Base-by-base conservation (phyloP, 495 filamentous ascomycete species). In the Annulohypoxylon bovei region DNA sequence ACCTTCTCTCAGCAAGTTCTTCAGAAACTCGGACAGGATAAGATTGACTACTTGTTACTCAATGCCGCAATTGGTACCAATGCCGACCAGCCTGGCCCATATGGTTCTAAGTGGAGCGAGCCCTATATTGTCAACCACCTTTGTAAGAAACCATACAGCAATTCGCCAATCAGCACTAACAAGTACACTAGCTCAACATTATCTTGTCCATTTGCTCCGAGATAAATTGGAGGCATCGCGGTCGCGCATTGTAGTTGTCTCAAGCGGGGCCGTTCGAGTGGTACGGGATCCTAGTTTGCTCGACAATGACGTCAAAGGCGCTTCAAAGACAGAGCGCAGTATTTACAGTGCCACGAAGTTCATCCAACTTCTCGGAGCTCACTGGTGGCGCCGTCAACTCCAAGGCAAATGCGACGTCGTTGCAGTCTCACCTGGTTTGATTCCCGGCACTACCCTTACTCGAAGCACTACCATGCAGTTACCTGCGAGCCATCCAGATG, bases 381-480 rank as follows among this genome's bases (percentile, higher is more conserved):
- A 84, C 50, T 84, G 81, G 81, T 84, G 82, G 82, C 81, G 81
- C 12, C 79, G 82, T n/a, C 72, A 82, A 59, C 74, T 84, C 14
- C 54, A 70, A 30, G 80, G 70, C 6, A 67, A 69, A 49, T 79
- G 75, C 53, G 32, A 62, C 6, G 78, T 84, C 4, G 78, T 84
- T 3, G 82, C 82, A 11, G 81, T 83, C 4, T 83, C 81, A 16
- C 82, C 82, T 0, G 82, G 82, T 2, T 49, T 83, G 4, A 75
- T 84, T 25, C 81, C 81, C 1, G 62, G 54, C 16, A 84, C 82
- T 0, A 75, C 75, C 3, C 67, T 84, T 22, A 40, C 40, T 0
- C 67, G 75, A 22, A 64, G 70, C 2, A 52, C 44, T 18, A 54
- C 52, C 9, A 57, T 76, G 23, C 54, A 59, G 8, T 8, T 77